A percentile compares a stretch with the other conserved stretches of the same genome.
Evolutionary conservation across 108 stramenopile genomes (phyloP).

Genomic region (Fragilaria crotonensis): DNA sequence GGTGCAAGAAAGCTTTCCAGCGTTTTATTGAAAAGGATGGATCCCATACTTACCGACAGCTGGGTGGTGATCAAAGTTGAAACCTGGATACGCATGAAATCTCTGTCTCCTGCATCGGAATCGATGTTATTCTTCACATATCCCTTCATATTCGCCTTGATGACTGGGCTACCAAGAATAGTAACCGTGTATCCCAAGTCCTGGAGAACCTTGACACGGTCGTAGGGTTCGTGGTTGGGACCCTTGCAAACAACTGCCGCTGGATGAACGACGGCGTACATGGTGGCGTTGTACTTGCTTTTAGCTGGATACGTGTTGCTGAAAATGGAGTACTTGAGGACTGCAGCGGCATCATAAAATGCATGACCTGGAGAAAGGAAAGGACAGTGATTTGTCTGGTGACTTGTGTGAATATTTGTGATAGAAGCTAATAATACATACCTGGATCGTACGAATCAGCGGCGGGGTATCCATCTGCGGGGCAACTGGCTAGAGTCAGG

Average conservation of each 20-base stretch:
- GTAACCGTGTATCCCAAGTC: conserved; percentile 6
- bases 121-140: conserved; percentile 4
- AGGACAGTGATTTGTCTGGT: background rate
- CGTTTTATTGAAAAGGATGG: background rate
- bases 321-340: conserved; percentile 2
- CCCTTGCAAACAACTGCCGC: background rate
- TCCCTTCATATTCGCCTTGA: background rate
- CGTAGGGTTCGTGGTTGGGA: conserved; percentile 4
- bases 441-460: background rate
- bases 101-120: background rate
- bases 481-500: conserved; percentile 1
- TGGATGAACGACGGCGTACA: conserved; percentile 9
- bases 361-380: conserved; percentile 1
- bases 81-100: background rate
- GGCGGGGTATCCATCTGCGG: background rate
- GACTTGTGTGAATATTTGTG: background rate
- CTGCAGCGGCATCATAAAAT: conserved; percentile 6
- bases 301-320: background rate
- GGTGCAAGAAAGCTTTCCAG: background rate
- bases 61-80: conserved; percentile 1
- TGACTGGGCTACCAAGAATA: conserved; percentile 3
- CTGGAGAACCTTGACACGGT: conserved; percentile 1
- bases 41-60: background rate
- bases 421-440: background rate
- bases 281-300: background rate